These are phyloP conservation scores for Saturnispora zaruensis DNA, from an alignment of 805 yeast genomes.

Conservation along the genomic window DNA sequence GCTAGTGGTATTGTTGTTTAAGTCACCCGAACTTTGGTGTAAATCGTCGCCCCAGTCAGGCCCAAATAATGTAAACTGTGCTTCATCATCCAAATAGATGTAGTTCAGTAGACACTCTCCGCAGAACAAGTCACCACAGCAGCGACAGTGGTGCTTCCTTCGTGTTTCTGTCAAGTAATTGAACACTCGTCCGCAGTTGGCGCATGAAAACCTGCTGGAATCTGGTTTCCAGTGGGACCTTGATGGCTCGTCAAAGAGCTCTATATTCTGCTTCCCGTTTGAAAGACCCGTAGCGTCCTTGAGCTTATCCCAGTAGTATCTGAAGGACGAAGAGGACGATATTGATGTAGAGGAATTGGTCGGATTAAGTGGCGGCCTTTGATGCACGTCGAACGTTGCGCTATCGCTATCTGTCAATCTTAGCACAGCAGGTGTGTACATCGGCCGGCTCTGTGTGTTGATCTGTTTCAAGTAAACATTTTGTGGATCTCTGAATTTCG, in stretches of 20 bases:
- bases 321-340: conserved; percentile 1
- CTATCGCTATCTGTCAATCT: conserved; percentile 28
- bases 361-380: conserved; percentile 7
- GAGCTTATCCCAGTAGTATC: conserved; percentile 5
- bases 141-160: conserved; percentile 34
- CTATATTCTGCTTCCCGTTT: not conserved
- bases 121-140: conserved; percentile 35
- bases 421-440: conserved; percentile 86
- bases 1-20: not conserved
- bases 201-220: conserved; percentile 52
- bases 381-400: conserved; percentile 11
- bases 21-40: not conserved
- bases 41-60: conserved; percentile 15
- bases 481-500: conserved; percentile 23
- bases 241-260: conserved; percentile 35
- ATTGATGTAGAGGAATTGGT: conserved; percentile 1
- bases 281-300: not conserved
- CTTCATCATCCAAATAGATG: conserved; percentile 29
- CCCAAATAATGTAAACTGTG: conserved; percentile 30
- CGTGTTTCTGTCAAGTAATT: conserved; percentile 65
- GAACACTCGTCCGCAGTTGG: conserved; percentile 58
- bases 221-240: conserved; percentile 72
- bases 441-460: conserved; percentile 73
- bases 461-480: conserved; percentile 53
- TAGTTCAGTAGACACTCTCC: conserved; percentile 30